A percentile compares a stretch with the other conserved stretches of the same genome.
phyloP scores from a whole-genome alignment of 2,329 filamentous ascomycete genomes.

The Alternaria longipes region DNA sequence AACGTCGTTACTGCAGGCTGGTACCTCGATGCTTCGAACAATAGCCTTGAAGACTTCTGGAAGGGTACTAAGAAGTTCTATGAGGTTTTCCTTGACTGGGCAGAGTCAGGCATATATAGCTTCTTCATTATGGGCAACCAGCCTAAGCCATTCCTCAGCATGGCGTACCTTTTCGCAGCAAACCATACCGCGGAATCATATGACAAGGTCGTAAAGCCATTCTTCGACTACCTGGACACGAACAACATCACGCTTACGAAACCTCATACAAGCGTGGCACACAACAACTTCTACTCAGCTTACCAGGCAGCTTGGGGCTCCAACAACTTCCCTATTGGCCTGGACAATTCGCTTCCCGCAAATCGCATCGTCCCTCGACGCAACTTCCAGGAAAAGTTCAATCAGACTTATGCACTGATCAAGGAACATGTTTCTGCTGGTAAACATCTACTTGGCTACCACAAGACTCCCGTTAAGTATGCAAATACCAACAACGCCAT shows the following conservation, averaged over 20 bases:
- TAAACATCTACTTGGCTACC: constrained; percentile 24
- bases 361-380: constrained; percentile 42
- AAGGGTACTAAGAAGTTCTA: constrained; percentile 22
- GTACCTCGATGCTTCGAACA: constrained; percentile 27
- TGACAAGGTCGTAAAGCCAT: constrained; percentile 20
- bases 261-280: constrained; percentile 30
- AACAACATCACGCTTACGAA: constrained; percentile 33
- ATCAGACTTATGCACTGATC: constrained; percentile 53
- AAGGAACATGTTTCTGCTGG: constrained; percentile 26
- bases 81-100: constrained; percentile 22
- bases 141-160: constrained; percentile 17
- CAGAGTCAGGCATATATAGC: constrained; percentile 26
- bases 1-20: constrained; percentile 36
- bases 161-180: constrained; percentile 28
- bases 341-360: constrained; percentile 29
- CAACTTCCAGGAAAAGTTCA: constrained; percentile 38
- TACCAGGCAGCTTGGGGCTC: constrained; percentile 34
- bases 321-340: constrained; percentile 30
- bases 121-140: constrained; percentile 30
- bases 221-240: constrained; percentile 18
- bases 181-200: constrained; percentile 25
- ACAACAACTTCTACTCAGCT: constrained; percentile 25
- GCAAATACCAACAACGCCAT: constrained; percentile 32
- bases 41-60: constrained; percentile 31
- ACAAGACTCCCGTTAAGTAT: constrained; percentile 25